Evolutionary conservation across 192 early-diverging fungal species (phyloP), one percentile per base, ranked within the genome.

Genomic region (Coemansia sp.): DNA sequence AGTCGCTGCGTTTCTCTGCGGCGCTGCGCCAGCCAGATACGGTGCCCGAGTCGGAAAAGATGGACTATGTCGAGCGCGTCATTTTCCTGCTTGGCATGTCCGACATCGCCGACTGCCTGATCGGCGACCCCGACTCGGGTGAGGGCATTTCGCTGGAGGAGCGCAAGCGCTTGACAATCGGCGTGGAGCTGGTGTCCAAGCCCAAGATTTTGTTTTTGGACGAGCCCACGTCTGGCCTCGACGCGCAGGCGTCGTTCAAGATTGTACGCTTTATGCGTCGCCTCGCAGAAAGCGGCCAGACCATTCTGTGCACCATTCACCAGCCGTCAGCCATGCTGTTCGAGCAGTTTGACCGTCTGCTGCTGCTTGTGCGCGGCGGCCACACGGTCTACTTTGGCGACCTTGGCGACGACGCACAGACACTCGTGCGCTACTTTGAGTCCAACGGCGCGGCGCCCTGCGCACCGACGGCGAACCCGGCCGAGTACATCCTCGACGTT

Each of bases 91-190:
- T 96, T 34, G 94, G 91, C 64, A 82, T 93, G 68, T 84, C 89
- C 48, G 83, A 83, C 32, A 88, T 95, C 69, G 75, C 87, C 7
- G 86, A 90, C 61, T 89, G 90, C 18, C 58, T 90, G 25, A 84
- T 96, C 45, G 94, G 94, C 61, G 82, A 87, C 33, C 76, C 87
- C 5, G 90, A 89, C 51, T 77, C 85, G 12, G 84, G 85, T 63
- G 67, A 90, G 68, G 94, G 94, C 65, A 92, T 95, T 56, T 91
- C 89, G 31, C 88, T 94, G 5, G 93, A 92, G 60, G 92, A 96
- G 75, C 92, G 91, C 76, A 90, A 94, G 71, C 88, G 93, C 40
- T 82, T 96, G 29, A 91, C 90, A 8, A 93, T 97, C 61, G 95
- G 87, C 50, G 83, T 90, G 42, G 93, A 96, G 73, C 84, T 96